Evolutionary conservation across 208 protist genomes (phyloP).

Genomic region (Crithidia acanthocephali): DNA sequence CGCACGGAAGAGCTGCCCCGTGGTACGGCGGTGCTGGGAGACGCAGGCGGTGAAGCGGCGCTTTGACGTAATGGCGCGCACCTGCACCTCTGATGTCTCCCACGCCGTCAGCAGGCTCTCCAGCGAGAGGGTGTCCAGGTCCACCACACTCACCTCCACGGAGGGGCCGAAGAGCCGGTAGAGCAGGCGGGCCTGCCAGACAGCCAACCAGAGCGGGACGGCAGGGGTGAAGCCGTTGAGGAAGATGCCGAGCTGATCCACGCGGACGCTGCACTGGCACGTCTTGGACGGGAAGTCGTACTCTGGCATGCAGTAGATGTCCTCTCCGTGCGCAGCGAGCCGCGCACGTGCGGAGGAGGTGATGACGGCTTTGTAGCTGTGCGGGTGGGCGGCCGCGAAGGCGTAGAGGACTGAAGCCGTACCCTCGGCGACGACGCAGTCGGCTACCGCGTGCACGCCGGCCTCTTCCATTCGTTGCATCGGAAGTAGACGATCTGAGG

Average conservation of each 20-base stretch:
- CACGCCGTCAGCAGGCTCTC: slow-evolving; percentile 21
- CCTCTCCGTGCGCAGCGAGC: not conserved
- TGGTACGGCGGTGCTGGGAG: slow-evolving; percentile 12
- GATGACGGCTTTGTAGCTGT: slow-evolving; percentile 19
- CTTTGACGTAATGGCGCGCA: slow-evolving; percentile 18
- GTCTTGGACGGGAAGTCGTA: not conserved
- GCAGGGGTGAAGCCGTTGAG: slow-evolving; percentile 15
- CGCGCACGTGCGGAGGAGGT: not conserved
- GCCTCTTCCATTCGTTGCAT: slow-evolving; percentile 6
- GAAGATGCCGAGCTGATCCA: slow-evolving; percentile 14
- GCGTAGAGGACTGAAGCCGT: not conserved
- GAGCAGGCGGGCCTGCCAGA: slow-evolving; percentile 28
- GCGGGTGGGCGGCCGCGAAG: slow-evolving; percentile 13
- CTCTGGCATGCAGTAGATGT: slow-evolving; percentile 16
- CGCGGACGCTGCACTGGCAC: slow-evolving; percentile 14
- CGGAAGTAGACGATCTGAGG: no score
- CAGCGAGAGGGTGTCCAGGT: slow-evolving; percentile 19
- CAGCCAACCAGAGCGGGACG: slow-evolving; percentile 29
- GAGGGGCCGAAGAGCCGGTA: slow-evolving; percentile 25
- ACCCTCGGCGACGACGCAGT: slow-evolving; percentile 3
- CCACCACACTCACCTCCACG: slow-evolving; percentile 19
- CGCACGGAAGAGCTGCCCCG: slow-evolving; percentile 8
- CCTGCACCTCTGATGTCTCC: slow-evolving; percentile 21
- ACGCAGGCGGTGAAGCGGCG: slow-evolving; percentile 21
- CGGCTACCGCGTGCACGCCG: slow-evolving; percentile 15